Conservation (phyloP, 257 asterid genomes). For the Solanum neorickii region DNA sequence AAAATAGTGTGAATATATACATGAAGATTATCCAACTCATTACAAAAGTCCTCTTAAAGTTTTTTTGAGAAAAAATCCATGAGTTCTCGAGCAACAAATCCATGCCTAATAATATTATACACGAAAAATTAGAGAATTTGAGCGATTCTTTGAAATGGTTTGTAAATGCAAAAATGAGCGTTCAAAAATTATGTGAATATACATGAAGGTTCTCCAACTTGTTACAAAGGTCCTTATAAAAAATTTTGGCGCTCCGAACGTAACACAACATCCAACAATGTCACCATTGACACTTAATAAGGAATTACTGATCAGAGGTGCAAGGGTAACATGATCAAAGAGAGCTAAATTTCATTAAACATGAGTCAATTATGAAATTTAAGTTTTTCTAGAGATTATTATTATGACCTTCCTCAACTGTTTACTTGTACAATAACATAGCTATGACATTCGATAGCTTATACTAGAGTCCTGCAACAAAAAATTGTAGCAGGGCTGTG, state of each 20-base stretch:
- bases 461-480: neutral
- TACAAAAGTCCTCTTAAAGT: too few relatives aligned
- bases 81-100: too few relatives aligned
- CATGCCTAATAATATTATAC: too few relatives aligned
- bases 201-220: too few relatives aligned
- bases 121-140: too few relatives aligned
- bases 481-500: neutral
- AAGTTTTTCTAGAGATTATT: neutral
- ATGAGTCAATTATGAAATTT: neutral
- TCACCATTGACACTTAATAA: neutral
- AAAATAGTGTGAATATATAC: too few relatives aligned
- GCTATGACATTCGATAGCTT: neutral
- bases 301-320: neutral
- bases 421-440: neutral
- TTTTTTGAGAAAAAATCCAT: too few relatives aligned
- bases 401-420: neutral
- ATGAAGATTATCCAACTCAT: too few relatives aligned
- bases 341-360: neutral
- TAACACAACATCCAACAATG: neutral
- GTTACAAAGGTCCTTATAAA: too few relatives aligned
- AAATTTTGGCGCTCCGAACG: rapidly evolving
- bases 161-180: too few relatives aligned
- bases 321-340: neutral
- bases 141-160: too few relatives aligned
- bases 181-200: too few relatives aligned